Evolutionary conservation across 2,329 filamentous ascomycete genomes (phyloP).

Genomic region (Stachybotrys echinatus): DNA sequence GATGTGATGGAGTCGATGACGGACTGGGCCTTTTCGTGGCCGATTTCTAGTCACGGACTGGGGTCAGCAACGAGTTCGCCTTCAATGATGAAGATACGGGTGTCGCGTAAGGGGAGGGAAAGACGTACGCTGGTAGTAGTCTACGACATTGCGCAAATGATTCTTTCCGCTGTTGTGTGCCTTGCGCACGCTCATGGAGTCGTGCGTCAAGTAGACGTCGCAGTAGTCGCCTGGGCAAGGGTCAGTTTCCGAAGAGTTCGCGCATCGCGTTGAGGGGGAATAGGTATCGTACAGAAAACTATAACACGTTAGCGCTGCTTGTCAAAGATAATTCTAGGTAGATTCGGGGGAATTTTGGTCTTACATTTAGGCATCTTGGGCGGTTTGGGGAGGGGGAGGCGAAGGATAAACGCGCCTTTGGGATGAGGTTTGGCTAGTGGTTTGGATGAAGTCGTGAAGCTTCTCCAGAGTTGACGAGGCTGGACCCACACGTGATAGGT

Average conservation of each 20-base stretch:
- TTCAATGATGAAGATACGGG: conserved; percentile 4
- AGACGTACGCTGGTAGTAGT: conserved; percentile 86
- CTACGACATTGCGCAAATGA: conserved; percentile 93
- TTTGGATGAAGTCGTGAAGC: conserved; percentile 11
- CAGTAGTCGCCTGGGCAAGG: conserved; percentile 72
- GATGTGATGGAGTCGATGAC: conserved; percentile 98
- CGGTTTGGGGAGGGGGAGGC: conserved; percentile 1
- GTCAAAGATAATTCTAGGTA: neutral
- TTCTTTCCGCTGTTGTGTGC: conserved; percentile 96
- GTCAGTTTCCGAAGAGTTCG: conserved; percentile 3
- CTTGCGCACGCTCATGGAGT: conserved; percentile 99
- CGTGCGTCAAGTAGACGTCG: conserved; percentile 99
- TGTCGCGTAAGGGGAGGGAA: neutral
- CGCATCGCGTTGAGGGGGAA: neutral
- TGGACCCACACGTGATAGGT: conserved; percentile 22
- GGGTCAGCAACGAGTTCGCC: neutral
- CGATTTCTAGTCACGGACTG: conserved; percentile 63
- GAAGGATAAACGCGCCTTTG: too few relatives aligned
- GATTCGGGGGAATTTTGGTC: conserved; percentile 25
- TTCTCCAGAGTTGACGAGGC: conserved; percentile 18
- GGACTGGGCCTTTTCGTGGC: conserved; percentile 95
- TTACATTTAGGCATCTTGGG: conserved; percentile 83
- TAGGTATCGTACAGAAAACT: conserved; percentile 16
- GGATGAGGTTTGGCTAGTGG: neutral
- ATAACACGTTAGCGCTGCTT: conserved; percentile 27